Percentiles rank a stretch among this genome's conserved stretches.
These are phyloP conservation scores for Penicillium expansum DNA, from an alignment of 2,329 filamentous ascomycete genomes.

Conservation along the genomic window DNA sequence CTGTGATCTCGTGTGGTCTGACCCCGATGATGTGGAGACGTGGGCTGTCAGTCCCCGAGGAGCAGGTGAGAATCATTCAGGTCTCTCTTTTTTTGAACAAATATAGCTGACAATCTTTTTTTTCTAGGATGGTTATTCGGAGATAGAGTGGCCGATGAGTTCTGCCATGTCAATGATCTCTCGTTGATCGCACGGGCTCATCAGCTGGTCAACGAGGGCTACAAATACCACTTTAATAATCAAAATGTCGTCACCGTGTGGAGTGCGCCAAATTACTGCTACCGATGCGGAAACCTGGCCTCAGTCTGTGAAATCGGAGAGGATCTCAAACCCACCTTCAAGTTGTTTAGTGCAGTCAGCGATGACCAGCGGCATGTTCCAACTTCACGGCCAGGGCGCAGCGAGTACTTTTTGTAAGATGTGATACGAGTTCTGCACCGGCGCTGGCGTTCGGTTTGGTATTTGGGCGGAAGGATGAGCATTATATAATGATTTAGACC, in stretches of 20 bases:
- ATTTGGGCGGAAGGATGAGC: constrained; percentile 22
- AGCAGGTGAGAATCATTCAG: constrained; percentile 52
- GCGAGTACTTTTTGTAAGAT: constrained; percentile 49
- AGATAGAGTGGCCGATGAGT: constrained; percentile 71
- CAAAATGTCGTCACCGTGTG: constrained; percentile 86
- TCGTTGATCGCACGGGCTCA: constrained; percentile 70
- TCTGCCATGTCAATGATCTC: constrained; percentile 73
- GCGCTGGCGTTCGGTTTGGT: constrained; percentile 35
- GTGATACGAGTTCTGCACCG: constrained; percentile 29
- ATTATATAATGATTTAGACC: constrained; percentile 40
- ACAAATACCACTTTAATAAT: constrained; percentile 91
- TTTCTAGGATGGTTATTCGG: constrained; percentile 58
- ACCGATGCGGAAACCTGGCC: constrained; percentile 90
- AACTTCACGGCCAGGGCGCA: constrained; percentile 44
- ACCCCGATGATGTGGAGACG: constrained; percentile 68
- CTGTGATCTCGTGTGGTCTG: constrained; percentile 74
- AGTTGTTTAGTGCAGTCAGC: constrained; percentile 48
- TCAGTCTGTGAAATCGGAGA: constrained; percentile 86
- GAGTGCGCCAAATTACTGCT: constrained; percentile 89
- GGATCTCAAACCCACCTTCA: constrained; percentile 85
- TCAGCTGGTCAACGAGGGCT: constrained; percentile 73
- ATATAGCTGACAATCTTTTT: neutral
- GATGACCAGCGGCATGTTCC: constrained; percentile 49
- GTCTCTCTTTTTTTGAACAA: constrained; percentile 36
- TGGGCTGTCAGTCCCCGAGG: constrained; percentile 69